Conservation (phyloP, 78 protist species). For the Monocercomonoides exilis region DNA sequence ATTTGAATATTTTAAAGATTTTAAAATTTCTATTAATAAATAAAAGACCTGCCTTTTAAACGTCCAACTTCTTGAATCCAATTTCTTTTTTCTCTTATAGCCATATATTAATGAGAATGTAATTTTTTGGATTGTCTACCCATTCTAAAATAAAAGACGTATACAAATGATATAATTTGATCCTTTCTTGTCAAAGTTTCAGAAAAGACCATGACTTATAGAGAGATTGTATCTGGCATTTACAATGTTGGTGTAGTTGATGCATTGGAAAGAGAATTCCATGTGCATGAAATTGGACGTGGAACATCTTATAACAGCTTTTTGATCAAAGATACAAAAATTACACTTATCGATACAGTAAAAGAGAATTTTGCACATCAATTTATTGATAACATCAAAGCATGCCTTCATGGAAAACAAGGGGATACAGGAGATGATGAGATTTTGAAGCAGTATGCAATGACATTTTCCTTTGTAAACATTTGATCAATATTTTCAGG, state of each 20-base stretch:
- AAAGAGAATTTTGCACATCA: conserved; percentile 22
- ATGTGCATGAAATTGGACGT: conserved; percentile 18
- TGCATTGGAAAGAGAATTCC: conserved; percentile 11
- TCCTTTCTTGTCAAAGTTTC: too few species aligned
- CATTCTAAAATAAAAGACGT: too few species aligned
- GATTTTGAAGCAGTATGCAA: background rate
- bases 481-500: background rate
- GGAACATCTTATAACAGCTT: conserved; percentile 37
- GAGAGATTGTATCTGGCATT: background rate
- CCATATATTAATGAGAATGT: too few species aligned
- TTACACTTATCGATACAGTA: conserved; percentile 28
- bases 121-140: too few species aligned
- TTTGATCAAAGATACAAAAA: background rate
- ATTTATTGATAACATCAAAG: conserved; percentile 8
- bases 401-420: background rate
- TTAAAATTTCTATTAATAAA: too few species aligned
- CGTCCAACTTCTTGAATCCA: too few species aligned
- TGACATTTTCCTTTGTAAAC: background rate
- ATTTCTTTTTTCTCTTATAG: too few species aligned
- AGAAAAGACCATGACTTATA: background rate
- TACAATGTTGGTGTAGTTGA: conserved; percentile 24
- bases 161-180: too few species aligned
- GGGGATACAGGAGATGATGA: background rate
- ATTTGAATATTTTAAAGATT: too few species aligned
- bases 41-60: too few species aligned